Evolutionary conservation across 306 rosid genomes (phyloP).

Genomic region (Sindora glabra): DNA sequence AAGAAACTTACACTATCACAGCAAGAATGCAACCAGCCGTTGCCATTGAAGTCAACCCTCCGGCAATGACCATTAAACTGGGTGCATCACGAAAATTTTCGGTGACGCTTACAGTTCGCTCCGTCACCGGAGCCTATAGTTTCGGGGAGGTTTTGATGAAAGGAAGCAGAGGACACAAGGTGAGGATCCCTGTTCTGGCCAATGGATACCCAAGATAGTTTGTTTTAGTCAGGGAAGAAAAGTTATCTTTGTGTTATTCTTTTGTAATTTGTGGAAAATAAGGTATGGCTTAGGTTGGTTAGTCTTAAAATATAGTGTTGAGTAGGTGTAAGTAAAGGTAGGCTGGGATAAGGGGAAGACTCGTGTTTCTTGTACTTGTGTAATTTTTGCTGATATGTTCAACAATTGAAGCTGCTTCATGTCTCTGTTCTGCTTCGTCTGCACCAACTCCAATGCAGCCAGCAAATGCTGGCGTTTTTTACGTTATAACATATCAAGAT

Average conservation of each 20-base stretch:
- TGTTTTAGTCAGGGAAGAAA: slow-evolving; percentile 28
- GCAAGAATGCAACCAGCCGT: slow-evolving; percentile 84
- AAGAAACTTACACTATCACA: slow-evolving; percentile 77
- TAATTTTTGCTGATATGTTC: slow-evolving; percentile 54
- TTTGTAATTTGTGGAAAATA: slow-evolving; percentile 88
- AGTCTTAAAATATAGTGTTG: slow-evolving; percentile 36
- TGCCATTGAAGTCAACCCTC: slow-evolving; percentile 79
- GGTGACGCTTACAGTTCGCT: slow-evolving; percentile 59
- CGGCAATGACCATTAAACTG: slow-evolving; percentile 66
- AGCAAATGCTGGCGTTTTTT: too few relatives aligned
- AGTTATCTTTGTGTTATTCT: slow-evolving; percentile 77
- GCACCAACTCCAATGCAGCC: too few relatives aligned
- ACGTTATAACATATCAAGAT: too few relatives aligned
- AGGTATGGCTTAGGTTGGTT: slow-evolving; percentile 52
- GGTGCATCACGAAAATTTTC: slow-evolving; percentile 65
- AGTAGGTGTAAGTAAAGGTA: slow-evolving; percentile 75
- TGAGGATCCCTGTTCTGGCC: slow-evolving; percentile 87
- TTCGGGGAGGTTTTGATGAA: slow-evolving; percentile 85
- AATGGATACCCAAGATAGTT: slow-evolving; percentile 67
- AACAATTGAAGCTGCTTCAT: too few relatives aligned
- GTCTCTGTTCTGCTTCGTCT: too few relatives aligned
- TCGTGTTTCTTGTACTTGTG: slow-evolving; percentile 51
- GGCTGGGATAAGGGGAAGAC: slow-evolving; percentile 40
- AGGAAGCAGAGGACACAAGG: slow-evolving; percentile 94
- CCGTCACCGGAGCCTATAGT: slow-evolving; percentile 61